Base-by-base conservation (phyloP, 139 green algal genomes). In the Pseudopediastrum boryanum region DNA sequence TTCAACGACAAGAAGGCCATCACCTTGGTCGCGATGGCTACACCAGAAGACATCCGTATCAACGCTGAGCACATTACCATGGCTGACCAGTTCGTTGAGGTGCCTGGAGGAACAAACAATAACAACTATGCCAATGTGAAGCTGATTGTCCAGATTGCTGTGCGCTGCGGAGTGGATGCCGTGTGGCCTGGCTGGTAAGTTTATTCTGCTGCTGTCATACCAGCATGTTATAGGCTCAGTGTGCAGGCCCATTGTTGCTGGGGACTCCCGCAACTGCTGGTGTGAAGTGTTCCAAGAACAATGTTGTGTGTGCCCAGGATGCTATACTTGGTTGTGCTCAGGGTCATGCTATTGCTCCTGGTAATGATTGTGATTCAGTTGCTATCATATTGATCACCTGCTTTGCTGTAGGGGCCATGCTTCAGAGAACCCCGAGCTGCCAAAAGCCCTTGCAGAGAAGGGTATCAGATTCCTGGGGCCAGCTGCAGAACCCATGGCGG, bases 61-160 rank as follows among this genome's bases (percentile, higher is more conserved):
- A 90, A 96, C 69, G 96, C 95, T 6, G 96, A 99, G 86, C 95
- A 99, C 85, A 93, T 99, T 68, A 89, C 90, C 39, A 88, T 98
- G 89, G 94, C 96, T 9, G 96, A 99, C 85, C 95, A 98, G 86
- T 98, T 99, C 85, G 93, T 99, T 50, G 96, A 99, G 87, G 84
- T 94, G 8, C 96, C 96, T 7, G 96, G 95, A 7, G 96, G 96
- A 68, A 92, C 86, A 72, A 99, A 98, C 89, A 94, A 94, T 85
- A 99, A 99, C 90, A 99, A 99, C 89, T 99, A 99, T 77, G 95
- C 94, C 75, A 99, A 99, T 51, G 94, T 98, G 65, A 84, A 85
- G 72, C 90, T 99, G 36, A 99, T 99, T 75, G 88, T 94, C 27
- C 84, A 94, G 71, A 83, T 93, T 38, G 94, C 94, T 0, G 86